Evolutionary conservation across 257 asterid genomes (phyloP).

Genomic region (Handroanthus guayacan): DNA sequence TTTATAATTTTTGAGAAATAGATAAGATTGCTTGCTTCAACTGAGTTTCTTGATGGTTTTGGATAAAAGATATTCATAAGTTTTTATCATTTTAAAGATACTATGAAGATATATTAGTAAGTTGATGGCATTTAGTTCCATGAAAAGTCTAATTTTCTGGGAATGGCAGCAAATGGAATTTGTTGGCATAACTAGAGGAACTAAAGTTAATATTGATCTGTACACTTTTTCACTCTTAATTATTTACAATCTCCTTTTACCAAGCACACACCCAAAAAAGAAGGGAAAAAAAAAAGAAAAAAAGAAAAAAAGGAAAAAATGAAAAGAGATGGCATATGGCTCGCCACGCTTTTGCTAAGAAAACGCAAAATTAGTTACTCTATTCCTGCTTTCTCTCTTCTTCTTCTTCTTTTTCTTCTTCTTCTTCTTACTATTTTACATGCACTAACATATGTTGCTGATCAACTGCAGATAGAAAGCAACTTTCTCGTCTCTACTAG

Average conservation of each 20-base stretch:
- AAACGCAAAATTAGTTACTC: neutral
- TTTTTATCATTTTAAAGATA: neutral
- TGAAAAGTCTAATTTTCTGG: slow-evolving; percentile 1
- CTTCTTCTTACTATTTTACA: neutral
- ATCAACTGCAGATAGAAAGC: slow-evolving; percentile 76
- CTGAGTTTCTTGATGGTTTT: slow-evolving; percentile 2
- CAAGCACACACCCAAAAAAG: neutral
- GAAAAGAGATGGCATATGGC: too few species aligned
- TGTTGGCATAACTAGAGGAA: slow-evolving; percentile 1
- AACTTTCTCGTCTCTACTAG: slow-evolving; percentile 61
- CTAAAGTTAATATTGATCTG: neutral
- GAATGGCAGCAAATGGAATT: neutral
- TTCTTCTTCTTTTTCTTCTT: neutral
- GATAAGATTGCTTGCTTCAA: neutral
- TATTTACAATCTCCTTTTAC: neutral
- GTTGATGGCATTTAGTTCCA: neutral
- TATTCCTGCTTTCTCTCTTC: neutral
- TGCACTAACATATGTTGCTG: slow-evolving; percentile 22
- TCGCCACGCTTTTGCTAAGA: too few species aligned
- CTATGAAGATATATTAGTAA: neutral
- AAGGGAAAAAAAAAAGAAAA: too few species aligned
- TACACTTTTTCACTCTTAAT: neutral
- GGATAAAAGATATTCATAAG: neutral
- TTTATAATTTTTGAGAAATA: neutral
- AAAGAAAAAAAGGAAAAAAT: too few species aligned